Percentiles rank a stretch among this genome's conserved stretches.
phyloP scores from a whole-genome alignment of 2,329 filamentous ascomycete species.

The Fusarium sp. region DNA sequence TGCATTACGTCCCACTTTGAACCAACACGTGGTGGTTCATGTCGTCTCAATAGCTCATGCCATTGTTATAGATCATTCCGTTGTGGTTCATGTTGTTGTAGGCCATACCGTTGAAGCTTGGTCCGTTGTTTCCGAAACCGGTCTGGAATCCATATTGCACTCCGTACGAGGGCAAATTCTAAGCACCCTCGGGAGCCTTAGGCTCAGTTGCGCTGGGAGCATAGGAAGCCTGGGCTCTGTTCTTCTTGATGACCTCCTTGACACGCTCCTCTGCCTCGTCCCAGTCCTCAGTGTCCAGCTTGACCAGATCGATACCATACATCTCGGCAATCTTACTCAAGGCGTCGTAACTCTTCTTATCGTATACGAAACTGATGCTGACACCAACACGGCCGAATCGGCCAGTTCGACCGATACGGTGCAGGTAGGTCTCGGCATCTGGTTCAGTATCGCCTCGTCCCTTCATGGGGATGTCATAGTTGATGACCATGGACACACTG shows the following conservation, averaged over 20 bases:
- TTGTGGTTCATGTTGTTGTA: slow-evolving; percentile 8
- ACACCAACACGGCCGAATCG: slow-evolving; percentile 97
- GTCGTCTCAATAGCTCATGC: slow-evolving; percentile 22
- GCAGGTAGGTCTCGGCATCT: slow-evolving; percentile 95
- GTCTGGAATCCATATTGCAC: slow-evolving; percentile 15
- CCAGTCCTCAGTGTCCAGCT: slow-evolving; percentile 90
- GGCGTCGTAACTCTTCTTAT: slow-evolving; percentile 84
- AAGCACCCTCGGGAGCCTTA: slow-evolving; percentile 49
- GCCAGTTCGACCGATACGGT: slow-evolving; percentile 96
- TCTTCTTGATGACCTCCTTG: slow-evolving; percentile 84
- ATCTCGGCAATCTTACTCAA: slow-evolving; percentile 84
- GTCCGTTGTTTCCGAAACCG: slow-evolving; percentile 15
- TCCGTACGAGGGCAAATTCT: slow-evolving; percentile 46
- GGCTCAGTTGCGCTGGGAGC: slow-evolving; percentile 63
- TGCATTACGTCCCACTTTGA: neutral
- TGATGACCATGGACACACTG: slow-evolving; percentile 97
- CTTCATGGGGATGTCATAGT: slow-evolving; percentile 90
- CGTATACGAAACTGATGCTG: slow-evolving; percentile 93
- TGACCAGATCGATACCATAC: slow-evolving; percentile 85
- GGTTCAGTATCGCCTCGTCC: slow-evolving; percentile 84
- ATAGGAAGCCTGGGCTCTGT: slow-evolving; percentile 70
- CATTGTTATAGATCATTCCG: slow-evolving; percentile 4
- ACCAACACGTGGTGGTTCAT: neutral
- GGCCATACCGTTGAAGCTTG: slow-evolving; percentile 23
- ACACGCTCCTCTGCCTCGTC: slow-evolving; percentile 88